Conservation (phyloP, 2,329 filamentous ascomycete species). For the Cytospora piceae region DNA sequence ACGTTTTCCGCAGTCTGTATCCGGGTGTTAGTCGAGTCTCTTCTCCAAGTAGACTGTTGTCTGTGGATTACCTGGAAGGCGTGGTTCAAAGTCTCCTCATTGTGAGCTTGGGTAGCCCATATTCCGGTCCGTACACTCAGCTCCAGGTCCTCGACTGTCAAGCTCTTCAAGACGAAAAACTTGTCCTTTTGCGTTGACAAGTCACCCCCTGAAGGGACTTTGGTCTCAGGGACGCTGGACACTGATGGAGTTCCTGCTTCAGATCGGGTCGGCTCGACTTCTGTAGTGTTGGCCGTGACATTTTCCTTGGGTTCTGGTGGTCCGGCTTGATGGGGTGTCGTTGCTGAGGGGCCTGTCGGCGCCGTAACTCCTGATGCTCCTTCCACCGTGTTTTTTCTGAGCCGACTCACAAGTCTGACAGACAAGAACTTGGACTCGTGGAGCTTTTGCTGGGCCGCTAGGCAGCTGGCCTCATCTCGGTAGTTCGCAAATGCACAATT, state of each 20-base stretch:
- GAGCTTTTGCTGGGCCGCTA: conserved; percentile 77
- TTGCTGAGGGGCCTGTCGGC: conserved; percentile 57
- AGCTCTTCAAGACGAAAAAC: conserved; percentile 91
- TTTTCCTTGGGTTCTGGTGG: conserved; percentile 24
- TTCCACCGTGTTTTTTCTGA: conserved; percentile 64
- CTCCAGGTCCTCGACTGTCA: conserved; percentile 89
- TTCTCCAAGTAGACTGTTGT: not conserved
- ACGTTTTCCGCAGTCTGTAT: conserved; percentile 76
- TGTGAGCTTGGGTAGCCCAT: conserved; percentile 95
- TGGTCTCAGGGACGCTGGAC: conserved; percentile 12
- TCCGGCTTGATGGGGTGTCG: conserved; percentile 33
- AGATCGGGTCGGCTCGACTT: conserved; percentile 14
- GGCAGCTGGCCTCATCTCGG: conserved; percentile 75
- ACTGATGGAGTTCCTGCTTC: conserved; percentile 11
- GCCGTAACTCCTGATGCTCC: conserved; percentile 52
- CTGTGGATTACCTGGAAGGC: conserved; percentile 71
- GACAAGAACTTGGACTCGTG: conserved; percentile 91
- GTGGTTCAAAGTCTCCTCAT: conserved; percentile 80
- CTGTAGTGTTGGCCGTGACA: conserved; percentile 17
- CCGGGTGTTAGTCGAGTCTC: not conserved
- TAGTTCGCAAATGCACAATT: conserved; percentile 98
- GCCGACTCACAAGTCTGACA: conserved; percentile 80
- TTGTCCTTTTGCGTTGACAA: conserved; percentile 60
- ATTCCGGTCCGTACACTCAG: conserved; percentile 83
- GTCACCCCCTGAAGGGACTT: conserved; percentile 29